These are phyloP conservation scores for Capsicum baccatum DNA, from an alignment of 257 asterid species.

Conservation along the genomic window DNA sequence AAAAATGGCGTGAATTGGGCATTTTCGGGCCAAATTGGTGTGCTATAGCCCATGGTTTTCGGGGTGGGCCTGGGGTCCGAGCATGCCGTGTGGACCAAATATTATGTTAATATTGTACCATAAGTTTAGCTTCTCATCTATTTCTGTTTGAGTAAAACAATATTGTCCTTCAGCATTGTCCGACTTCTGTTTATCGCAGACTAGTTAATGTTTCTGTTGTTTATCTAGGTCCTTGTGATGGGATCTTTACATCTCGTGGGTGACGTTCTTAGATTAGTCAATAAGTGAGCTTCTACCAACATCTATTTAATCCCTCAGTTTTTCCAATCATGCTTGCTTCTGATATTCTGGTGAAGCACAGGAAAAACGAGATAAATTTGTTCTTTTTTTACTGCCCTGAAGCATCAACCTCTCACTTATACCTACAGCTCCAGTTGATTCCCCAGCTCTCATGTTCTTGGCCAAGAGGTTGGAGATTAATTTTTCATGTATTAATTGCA, in stretches of 20 bases:
- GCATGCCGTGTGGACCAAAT: too few relatives aligned
- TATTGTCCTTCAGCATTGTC: background rate
- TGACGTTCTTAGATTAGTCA: constrained; percentile 75
- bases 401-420: constrained; percentile 2
- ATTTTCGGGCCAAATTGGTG: too few relatives aligned
- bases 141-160: background rate
- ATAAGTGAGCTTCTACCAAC: constrained; percentile 50
- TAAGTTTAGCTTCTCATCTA: background rate
- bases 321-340: background rate
- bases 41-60: too few relatives aligned
- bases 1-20: too few relatives aligned
- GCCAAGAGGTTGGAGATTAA: background rate
- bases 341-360: background rate
- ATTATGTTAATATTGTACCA: background rate
- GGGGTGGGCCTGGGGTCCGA: too few relatives aligned
- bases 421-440: background rate
- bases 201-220: constrained; percentile 21
- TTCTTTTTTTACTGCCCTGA: background rate
- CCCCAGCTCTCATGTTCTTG: background rate
- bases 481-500: background rate
- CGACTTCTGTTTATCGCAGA: background rate
- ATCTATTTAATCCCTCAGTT: background rate
- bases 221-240: constrained; percentile 78
- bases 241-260: constrained; percentile 96
- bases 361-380: background rate